Evolutionary conservation across 1,284 basidiomycete species (phyloP).

Genomic region (Phlebopus sp.): DNA sequence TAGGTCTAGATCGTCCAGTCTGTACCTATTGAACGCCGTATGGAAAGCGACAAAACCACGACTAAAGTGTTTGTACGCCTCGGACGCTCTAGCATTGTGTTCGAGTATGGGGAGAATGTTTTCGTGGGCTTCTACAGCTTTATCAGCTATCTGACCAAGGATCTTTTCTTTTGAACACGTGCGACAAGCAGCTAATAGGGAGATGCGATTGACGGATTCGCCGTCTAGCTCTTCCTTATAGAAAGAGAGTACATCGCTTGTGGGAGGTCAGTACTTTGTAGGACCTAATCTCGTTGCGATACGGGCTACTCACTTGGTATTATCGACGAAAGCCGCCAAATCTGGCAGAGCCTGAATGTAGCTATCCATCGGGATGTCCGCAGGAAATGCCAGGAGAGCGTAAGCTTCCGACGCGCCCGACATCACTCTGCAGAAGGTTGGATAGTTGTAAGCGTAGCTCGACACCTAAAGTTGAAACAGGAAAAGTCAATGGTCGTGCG

Average conservation of each 20-base stretch:
- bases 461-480: background rate
- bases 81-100: slow-evolving; percentile 9
- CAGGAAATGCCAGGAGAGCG: slow-evolving; percentile 26
- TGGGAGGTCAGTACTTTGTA: background rate
- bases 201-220: slow-evolving; percentile 32
- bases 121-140: slow-evolving; percentile 13
- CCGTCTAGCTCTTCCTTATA: slow-evolving; percentile 34
- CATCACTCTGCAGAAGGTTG: slow-evolving; percentile 25
- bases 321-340: slow-evolving; percentile 23
- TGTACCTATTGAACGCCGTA: slow-evolving; percentile 12
- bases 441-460: slow-evolving; percentile 14
- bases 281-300: background rate
- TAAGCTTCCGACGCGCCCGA: slow-evolving; percentile 26
- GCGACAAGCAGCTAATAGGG: slow-evolving; percentile 20
- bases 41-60: slow-evolving; percentile 29
- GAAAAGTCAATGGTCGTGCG: background rate
- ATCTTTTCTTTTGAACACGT: slow-evolving; percentile 19
- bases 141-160: slow-evolving; percentile 19
- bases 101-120: slow-evolving; percentile 11
- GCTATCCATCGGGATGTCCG: slow-evolving; percentile 17
- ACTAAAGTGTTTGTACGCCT: slow-evolving; percentile 19
- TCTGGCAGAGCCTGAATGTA: slow-evolving; percentile 30
- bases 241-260: slow-evolving; percentile 36
- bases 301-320: slow-evolving; percentile 23
- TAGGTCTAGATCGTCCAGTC: slow-evolving; percentile 16